Base-by-base conservation (phyloP, 306 rosid species). In the Vicia faba region DNA sequence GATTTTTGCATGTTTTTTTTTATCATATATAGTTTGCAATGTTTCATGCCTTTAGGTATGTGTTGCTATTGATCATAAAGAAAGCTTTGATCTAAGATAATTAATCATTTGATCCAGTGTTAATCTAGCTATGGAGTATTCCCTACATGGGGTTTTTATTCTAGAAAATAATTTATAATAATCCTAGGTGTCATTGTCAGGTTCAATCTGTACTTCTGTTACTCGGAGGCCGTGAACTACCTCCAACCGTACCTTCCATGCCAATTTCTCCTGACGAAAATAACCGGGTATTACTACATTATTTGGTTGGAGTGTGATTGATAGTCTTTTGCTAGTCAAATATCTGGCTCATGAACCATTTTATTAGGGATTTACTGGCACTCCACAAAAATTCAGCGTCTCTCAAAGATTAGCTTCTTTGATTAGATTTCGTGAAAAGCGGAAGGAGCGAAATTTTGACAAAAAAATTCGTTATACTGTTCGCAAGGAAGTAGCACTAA, bases 381-480 rank as follows among this genome's bases (percentile, higher is more conserved):
- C 75, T 72, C 88, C 89, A 43, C 81, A 78, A 71, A 84, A 83
- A 61, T 82, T 78, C 66, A 80, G 83, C 35, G 83, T 86, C 74
- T 84, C 96, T 51, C 89, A 85, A 64, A 82, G 96, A 72, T 56
- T 86, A 65, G 96, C 96, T 51, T 86, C 92, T 26, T 76, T 88
- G 79, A 76, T 84, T 74, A 88, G 96, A 73, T 88, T 88, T 75
- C 96, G 92, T 23, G 96, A 88, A 72, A 88, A 88, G 81, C 70
- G 96, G 64, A 88, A 88, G 61, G 96, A 88, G 69, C 68, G 89
- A 31, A 83, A 85, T 75, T 88, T 86, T 82, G 96, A 88, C 77
- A 86, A 88, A 82, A 88, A 88, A 81, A 86, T 86, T 14, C 89
- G 96, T 33, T 88, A 88, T 53, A 84, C 89, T 49, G 96, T 88